phyloP scores from a whole-genome alignment of 192 early-diverging fungal species.

The Glomus cerebriforme region DNA sequence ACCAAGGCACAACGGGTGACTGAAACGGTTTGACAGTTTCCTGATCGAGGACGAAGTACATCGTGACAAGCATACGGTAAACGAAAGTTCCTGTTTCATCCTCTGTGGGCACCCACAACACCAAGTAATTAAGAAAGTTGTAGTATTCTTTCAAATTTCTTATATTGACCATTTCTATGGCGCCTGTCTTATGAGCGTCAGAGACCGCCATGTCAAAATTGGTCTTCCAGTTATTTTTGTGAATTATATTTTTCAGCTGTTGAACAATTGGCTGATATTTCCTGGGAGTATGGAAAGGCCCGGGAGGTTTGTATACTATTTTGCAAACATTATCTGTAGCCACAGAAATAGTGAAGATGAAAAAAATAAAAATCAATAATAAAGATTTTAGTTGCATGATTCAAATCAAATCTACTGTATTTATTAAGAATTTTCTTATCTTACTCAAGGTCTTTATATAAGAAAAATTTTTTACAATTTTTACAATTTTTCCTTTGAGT shows the following conservation, averaged over 20 bases:
- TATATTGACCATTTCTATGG: neutral
- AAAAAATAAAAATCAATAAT: neutral
- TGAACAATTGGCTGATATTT: slow-evolving; percentile 5
- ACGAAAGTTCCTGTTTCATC: slow-evolving; percentile 15
- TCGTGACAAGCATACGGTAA: slow-evolving; percentile 14
- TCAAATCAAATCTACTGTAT: neutral
- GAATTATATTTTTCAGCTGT: neutral
- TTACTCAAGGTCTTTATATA: no score
- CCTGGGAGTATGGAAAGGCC: slow-evolving; percentile 1
- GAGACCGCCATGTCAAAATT: neutral
- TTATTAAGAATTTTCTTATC: no score
- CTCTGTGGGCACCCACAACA: slow-evolving; percentile 25
- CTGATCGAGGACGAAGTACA: slow-evolving; percentile 23
- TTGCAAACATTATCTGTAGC: neutral
- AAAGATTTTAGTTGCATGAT: neutral
- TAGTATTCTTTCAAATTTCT: neutral
- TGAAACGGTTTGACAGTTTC: neutral
- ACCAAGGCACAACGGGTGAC: neutral
- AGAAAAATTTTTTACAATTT: no score
- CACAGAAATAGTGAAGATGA: neutral
- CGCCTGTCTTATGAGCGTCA: neutral
- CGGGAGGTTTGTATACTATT: neutral
- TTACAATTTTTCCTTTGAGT: no score
- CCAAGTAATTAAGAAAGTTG: slow-evolving; percentile 13
- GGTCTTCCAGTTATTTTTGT: neutral